Evolutionary conservation across 371 early-diverging fungal genomes (phyloP).

Genomic region (Rhizopus sp.): DNA sequence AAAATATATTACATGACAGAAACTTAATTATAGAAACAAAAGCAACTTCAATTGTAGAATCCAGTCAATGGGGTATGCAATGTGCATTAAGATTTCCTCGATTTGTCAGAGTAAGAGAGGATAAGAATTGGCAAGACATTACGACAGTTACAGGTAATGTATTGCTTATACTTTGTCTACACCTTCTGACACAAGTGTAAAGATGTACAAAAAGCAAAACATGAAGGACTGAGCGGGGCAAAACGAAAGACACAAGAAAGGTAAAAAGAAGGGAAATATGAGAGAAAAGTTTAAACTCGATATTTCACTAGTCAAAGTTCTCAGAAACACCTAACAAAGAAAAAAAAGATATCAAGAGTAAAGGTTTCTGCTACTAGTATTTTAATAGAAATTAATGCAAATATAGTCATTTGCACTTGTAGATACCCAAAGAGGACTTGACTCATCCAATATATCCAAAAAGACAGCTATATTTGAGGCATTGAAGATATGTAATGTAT

Average conservation of each 20-base stretch:
- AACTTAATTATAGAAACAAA: constrained; percentile 70
- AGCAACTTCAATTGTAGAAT: constrained; percentile 61
- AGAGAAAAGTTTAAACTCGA: not conserved
- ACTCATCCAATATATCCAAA: constrained; percentile 39
- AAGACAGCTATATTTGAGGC: constrained; percentile 57
- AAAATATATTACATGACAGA: constrained; percentile 22
- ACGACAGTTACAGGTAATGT: constrained; percentile 50
- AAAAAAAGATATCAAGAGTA: not conserved
- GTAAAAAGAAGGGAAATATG: not conserved
- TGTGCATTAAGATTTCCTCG: constrained; percentile 80
- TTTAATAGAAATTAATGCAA: not conserved
- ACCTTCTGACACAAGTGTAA: not conserved
- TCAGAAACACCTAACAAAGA: not conserved
- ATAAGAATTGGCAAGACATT: constrained; percentile 64
- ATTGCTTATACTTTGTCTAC: not conserved
- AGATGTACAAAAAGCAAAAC: constrained; percentile 16
- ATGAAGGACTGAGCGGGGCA: constrained; percentile 6
- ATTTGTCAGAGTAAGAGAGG: constrained; percentile 62
- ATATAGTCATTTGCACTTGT: constrained; percentile 17
- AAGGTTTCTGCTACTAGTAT: not conserved
- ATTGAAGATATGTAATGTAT: constrained; percentile 58
- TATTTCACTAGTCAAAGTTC: not conserved
- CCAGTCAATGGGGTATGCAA: constrained; percentile 48
- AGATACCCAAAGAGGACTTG: constrained; percentile 48
- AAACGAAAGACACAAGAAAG: not conserved